Conservation (phyloP, 805 yeast genomes). For the Yamadazyma ubonensis region DNA sequence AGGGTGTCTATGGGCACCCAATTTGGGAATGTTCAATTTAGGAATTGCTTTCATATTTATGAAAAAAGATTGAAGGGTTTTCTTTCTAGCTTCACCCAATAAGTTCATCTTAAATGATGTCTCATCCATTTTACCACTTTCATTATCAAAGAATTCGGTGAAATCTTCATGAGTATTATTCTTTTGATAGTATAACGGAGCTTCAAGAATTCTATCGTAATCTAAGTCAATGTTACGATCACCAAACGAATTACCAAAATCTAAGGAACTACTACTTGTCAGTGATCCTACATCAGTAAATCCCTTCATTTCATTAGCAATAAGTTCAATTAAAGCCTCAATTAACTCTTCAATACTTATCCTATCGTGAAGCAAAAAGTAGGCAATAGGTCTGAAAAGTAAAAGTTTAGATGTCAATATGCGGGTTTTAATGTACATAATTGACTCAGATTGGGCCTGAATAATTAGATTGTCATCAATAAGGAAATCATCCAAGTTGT, state of each 20-base stretch:
- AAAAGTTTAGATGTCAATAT: slow-evolving; percentile 32
- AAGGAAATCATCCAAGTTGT: slow-evolving; percentile 32
- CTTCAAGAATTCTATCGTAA: slow-evolving; percentile 20
- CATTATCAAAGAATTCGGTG: slow-evolving; percentile 20
- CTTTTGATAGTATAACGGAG: slow-evolving; percentile 28
- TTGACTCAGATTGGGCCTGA: slow-evolving; percentile 34
- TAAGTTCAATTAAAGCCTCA: slow-evolving; percentile 24
- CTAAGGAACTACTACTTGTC: slow-evolving; percentile 7
- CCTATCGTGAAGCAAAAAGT: slow-evolving; percentile 30
- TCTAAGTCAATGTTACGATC: slow-evolving; percentile 7
- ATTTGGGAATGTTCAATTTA: slow-evolving; percentile 33
- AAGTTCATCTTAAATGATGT: slow-evolving; percentile 9
- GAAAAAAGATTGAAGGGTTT: slow-evolving; percentile 28
- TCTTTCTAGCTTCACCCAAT: slow-evolving; percentile 22
- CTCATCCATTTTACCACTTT: slow-evolving; percentile 21
- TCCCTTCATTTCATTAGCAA: slow-evolving; percentile 5
- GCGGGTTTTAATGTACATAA: slow-evolving; percentile 40
- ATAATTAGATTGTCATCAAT: slow-evolving; percentile 33
- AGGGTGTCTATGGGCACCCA: slow-evolving; percentile 39
- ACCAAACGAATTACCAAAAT: slow-evolving; percentile 1
- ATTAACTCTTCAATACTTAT: slow-evolving; percentile 27
- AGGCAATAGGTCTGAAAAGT: slow-evolving; percentile 35
- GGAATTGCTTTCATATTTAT: slow-evolving; percentile 29
- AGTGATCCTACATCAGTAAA: neutral
- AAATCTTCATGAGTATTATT: slow-evolving; percentile 34